phyloP scores from a whole-genome alignment of 495 filamentous ascomycete species.

The Daldinia vernicosa region DNA sequence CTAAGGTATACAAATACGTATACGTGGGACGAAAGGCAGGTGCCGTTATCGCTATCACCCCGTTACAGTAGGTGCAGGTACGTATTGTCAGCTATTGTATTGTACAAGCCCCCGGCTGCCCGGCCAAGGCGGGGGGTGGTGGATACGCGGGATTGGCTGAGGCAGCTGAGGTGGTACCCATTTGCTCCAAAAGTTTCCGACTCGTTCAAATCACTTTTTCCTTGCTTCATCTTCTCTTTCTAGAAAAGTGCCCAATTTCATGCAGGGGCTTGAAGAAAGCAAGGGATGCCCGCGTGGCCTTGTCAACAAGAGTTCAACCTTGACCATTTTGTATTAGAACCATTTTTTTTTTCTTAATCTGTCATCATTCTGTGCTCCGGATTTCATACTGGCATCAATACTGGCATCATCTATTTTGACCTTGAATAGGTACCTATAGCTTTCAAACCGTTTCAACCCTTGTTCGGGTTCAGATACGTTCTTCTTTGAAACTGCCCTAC shows the following conservation, averaged over 20 bases:
- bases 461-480: neutral
- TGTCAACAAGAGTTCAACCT: slow-evolving; percentile 30
- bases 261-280: slow-evolving; percentile 36
- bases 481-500: slow-evolving; percentile 2
- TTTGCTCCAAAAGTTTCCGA: slow-evolving; percentile 32
- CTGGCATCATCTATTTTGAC: slow-evolving; percentile 1
- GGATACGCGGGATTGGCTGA: slow-evolving; percentile 33
- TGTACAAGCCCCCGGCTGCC: slow-evolving; percentile 9
- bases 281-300: slow-evolving; percentile 31
- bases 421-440: neutral
- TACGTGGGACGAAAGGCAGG: neutral
- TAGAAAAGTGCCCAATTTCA: slow-evolving; percentile 44
- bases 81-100: too few species aligned
- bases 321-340: slow-evolving; percentile 34
- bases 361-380: slow-evolving; percentile 20
- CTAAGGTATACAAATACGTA: too few species aligned
- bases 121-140: slow-evolving; percentile 32
- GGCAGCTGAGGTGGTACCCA: slow-evolving; percentile 10
- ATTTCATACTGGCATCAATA: slow-evolving; percentile 12
- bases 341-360: slow-evolving; percentile 29
- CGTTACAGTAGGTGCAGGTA: slow-evolving; percentile 1
- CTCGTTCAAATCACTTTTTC: slow-evolving; percentile 26
- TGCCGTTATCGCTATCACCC: slow-evolving; percentile 2
- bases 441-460: neutral
- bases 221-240: slow-evolving; percentile 29